Percentiles rank a stretch among this genome's conserved stretches.
Evolutionary conservation across 768 basidiomycete species (phyloP).

Genomic region (Lyophyllum semitale): DNA sequence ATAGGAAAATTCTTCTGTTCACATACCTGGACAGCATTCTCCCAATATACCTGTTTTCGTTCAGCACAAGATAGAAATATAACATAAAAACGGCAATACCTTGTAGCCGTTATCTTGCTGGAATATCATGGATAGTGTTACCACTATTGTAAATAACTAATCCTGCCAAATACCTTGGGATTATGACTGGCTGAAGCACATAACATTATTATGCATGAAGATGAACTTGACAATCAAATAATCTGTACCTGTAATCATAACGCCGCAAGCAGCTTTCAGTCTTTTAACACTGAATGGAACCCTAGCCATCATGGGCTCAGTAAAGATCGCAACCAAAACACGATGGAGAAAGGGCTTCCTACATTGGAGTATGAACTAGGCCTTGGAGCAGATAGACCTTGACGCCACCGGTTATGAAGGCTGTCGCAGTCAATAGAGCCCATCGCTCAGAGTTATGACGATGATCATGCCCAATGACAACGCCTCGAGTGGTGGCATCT

Average conservation of each 20-base stretch:
- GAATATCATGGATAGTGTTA: neutral
- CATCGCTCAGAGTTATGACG: slow-evolving; percentile 77
- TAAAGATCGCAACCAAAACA: neutral
- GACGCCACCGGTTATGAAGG: slow-evolving; percentile 63
- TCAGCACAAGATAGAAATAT: neutral
- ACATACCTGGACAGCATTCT: slow-evolving; percentile 79
- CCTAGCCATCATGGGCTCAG: slow-evolving; percentile 39
- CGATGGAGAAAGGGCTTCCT: slow-evolving; percentile 17
- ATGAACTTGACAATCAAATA: slow-evolving; percentile 13
- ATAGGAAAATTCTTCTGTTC: neutral
- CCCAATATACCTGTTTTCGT: slow-evolving; percentile 75
- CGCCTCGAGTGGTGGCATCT: slow-evolving; percentile 57
- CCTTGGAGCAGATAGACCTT: slow-evolving; percentile 71
- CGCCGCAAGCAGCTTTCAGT: slow-evolving; percentile 73
- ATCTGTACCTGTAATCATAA: slow-evolving; percentile 91
- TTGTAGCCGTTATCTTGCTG: slow-evolving; percentile 91
- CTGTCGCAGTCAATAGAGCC: slow-evolving; percentile 74
- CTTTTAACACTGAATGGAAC: slow-evolving; percentile 78
- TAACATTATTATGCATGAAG: neutral
- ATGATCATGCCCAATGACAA: slow-evolving; percentile 89
- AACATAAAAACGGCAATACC: slow-evolving; percentile 32
- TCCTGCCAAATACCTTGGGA: slow-evolving; percentile 59
- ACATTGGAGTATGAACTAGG: slow-evolving; percentile 83
- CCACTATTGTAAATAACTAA: neutral
- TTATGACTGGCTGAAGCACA: slow-evolving; percentile 74